A percentile compares a stretch with the other conserved stretches of the same genome.
Evolutionary conservation across 208 protist genomes (phyloP).

Genomic region (Crithidia bombi): DNA sequence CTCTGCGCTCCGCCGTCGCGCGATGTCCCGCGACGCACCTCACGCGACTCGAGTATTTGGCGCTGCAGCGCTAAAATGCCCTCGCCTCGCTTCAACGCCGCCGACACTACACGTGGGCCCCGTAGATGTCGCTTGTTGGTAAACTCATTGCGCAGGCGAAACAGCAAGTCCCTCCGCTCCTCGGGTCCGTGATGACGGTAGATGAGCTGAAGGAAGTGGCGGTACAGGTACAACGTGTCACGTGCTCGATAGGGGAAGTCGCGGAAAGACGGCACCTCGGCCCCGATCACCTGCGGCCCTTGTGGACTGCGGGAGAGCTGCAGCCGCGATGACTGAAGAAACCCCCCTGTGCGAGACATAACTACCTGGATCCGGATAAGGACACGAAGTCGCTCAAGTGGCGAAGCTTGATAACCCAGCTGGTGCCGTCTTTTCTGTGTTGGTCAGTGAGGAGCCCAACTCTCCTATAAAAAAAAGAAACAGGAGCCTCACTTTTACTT

Average conservation of each 20-base stretch:
- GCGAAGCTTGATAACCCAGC: no score
- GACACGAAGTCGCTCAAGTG: no score
- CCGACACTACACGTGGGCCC: conserved; percentile 64
- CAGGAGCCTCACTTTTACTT: no score
- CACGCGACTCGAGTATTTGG: conserved; percentile 53
- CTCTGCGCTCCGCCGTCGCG: conserved; percentile 56
- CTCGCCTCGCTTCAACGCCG: conserved; percentile 67
- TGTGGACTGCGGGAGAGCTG: conserved; percentile 7
- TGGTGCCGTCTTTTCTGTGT: no score
- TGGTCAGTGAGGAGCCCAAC: no score
- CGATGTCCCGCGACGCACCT: conserved; percentile 44
- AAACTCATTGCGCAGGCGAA: conserved; percentile 86
- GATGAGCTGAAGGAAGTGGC: conserved; percentile 82
- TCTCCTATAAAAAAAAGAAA: no score
- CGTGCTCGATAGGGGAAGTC: conserved; percentile 74
- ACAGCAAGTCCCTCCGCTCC: conserved; percentile 71
- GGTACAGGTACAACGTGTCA: conserved; percentile 77
- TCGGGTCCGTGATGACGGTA: conserved; percentile 65
- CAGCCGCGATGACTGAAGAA: not conserved
- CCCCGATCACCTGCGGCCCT: conserved; percentile 69
- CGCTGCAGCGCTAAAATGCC: conserved; percentile 73
- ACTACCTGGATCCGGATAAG: not conserved
- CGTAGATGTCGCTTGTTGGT: conserved; percentile 64
- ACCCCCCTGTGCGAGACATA: not conserved
- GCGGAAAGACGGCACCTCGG: conserved; percentile 70